Evolutionary conservation across 257 asterid genomes (phyloP).

Genomic region (Salvia hispanica): DNA sequence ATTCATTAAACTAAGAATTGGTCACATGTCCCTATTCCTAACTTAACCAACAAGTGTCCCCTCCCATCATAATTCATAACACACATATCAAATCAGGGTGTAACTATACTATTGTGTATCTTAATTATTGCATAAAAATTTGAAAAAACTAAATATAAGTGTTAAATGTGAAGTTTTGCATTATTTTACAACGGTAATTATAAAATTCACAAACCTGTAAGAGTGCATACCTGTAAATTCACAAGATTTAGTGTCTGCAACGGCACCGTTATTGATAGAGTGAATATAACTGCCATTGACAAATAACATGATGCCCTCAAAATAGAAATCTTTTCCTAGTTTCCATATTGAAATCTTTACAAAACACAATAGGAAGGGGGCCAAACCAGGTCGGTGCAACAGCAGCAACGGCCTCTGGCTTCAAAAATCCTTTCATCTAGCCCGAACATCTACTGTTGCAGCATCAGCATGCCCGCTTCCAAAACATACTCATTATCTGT

Average conservation of each 20-base stretch:
- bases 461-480: slow-evolving; percentile 91
- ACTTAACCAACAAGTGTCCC: too few species aligned
- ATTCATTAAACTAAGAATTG: too few species aligned
- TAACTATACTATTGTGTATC: too few species aligned
- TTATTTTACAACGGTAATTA: too few species aligned
- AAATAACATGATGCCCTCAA: neutral
- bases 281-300: too few species aligned
- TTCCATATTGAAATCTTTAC: slow-evolving; percentile 84
- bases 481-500: slow-evolving; percentile 70
- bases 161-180: too few species aligned
- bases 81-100: too few species aligned
- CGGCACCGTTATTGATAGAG: too few species aligned
- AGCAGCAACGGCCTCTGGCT: slow-evolving; percentile 87
- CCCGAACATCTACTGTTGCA: slow-evolving; percentile 87
- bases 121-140: too few species aligned
- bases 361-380: slow-evolving; percentile 93
- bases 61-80: too few species aligned
- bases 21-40: too few species aligned
- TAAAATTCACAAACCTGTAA: slow-evolving; percentile 48
- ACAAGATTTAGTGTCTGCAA: neutral
- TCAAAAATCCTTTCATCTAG: slow-evolving; percentile 71
- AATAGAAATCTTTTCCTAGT: slow-evolving; percentile 47
- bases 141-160: too few species aligned
- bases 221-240: slow-evolving; percentile 65
- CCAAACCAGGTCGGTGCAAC: slow-evolving; percentile 99